Evolutionary conservation across 1,139 yeast genomes (phyloP).

Genomic region (Pichia sp.): DNA sequence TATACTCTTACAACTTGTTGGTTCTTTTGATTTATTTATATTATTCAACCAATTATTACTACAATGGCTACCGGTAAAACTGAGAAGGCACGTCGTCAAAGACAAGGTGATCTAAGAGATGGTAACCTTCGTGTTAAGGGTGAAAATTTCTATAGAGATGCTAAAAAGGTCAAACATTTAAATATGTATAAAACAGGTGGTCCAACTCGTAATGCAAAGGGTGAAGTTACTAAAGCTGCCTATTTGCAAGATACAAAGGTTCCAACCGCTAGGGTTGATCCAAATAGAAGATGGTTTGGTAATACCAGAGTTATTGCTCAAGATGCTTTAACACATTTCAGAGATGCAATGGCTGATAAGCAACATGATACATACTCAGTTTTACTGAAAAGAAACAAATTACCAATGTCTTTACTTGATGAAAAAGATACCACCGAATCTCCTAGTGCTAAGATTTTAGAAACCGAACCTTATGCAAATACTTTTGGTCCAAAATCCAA

Average conservation of each 20-base stretch:
- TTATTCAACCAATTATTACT: not conserved
- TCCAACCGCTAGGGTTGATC: conserved; percentile 91
- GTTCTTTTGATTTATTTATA: conserved; percentile 4
- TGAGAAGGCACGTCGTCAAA: conserved; percentile 77
- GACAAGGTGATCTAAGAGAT: conserved; percentile 76
- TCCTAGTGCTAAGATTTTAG: conserved; percentile 74
- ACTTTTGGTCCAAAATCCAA: conserved; percentile 96
- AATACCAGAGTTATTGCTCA: conserved; percentile 96
- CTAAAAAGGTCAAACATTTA: conserved; percentile 82
- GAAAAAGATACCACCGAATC: conserved; percentile 63
- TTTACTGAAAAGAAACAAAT: conserved; percentile 76
- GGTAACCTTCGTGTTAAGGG: conserved; percentile 94
- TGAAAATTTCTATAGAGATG: conserved; percentile 93
- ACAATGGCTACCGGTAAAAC: conserved; percentile 90
- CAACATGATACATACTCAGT: conserved; percentile 85
- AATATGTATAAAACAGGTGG: conserved; percentile 91
- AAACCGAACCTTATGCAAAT: conserved; percentile 74
- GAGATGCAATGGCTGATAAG: conserved; percentile 90
- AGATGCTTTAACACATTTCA: conserved; percentile 88
- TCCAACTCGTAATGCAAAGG: conserved; percentile 78
- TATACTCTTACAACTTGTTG: not conserved
- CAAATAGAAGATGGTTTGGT: conserved; percentile 96
- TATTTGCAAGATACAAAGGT: conserved; percentile 80
- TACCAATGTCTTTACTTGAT: conserved; percentile 91
- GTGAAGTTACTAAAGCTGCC: conserved; percentile 84